phyloP scores from a whole-genome alignment of 2,329 filamentous ascomycete genomes.

The Colletotrichum tabaci region DNA sequence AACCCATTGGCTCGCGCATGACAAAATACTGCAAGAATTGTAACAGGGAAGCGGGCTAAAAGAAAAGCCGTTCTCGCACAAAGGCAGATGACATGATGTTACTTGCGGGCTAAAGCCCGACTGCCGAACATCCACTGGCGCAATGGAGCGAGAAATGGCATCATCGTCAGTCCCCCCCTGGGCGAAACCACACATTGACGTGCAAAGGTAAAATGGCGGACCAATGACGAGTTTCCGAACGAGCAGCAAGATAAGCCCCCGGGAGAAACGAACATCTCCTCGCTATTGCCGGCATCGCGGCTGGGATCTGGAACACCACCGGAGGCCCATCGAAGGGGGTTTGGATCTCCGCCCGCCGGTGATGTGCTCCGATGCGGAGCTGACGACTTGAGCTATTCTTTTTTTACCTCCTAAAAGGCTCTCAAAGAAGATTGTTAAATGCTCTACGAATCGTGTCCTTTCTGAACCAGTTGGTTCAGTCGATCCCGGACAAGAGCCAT shows the following conservation, averaged over 20 bases:
- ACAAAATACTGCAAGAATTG: too few species aligned
- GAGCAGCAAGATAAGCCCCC: slow-evolving; percentile 8
- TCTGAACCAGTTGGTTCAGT: not conserved
- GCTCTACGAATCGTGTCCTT: not conserved
- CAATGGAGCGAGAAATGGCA: slow-evolving; percentile 30
- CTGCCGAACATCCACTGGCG: slow-evolving; percentile 10
- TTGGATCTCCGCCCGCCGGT: not conserved
- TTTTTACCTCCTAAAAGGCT: not conserved
- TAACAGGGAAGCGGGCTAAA: too few species aligned
- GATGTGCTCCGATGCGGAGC: slow-evolving; percentile 27
- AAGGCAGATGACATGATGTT: not conserved
- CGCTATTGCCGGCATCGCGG: not conserved
- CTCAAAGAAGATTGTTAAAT: not conserved
- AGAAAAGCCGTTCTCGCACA: too few species aligned
- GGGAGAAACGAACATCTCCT: not conserved
- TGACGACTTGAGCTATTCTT: slow-evolving; percentile 12
- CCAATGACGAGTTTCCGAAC: not conserved
- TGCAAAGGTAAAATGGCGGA: too few species aligned
- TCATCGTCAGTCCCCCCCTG: slow-evolving; percentile 9
- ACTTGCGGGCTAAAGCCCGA: too few species aligned
- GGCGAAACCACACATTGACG: not conserved
- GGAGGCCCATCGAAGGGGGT: not conserved
- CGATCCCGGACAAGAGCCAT: not conserved
- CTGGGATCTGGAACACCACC: not conserved
- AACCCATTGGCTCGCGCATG: too few species aligned